phyloP scores from a whole-genome alignment of 345 rosid genomes.

The Boechera divaricarpa region DNA sequence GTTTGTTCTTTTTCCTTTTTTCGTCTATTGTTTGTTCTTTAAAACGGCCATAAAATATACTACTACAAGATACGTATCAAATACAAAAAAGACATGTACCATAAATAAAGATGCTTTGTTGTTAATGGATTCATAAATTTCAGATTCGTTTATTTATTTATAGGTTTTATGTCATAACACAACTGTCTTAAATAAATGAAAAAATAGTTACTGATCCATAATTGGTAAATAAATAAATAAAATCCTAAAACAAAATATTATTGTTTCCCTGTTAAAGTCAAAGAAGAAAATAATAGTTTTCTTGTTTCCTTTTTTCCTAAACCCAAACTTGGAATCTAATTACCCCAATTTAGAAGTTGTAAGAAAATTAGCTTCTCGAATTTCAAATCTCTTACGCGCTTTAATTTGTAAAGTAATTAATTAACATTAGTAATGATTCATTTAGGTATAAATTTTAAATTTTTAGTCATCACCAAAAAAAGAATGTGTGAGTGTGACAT shows the following conservation, averaged over 20 bases:
- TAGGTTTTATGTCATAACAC: neutral
- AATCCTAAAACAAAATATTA: neutral
- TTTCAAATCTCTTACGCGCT: constrained; percentile 8
- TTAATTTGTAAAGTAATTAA: neutral
- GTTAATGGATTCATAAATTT: neutral
- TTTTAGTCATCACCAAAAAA: neutral
- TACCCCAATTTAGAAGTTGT: neutral
- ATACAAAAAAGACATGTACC: constrained; percentile 19
- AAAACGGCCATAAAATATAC: constrained; percentile 8
- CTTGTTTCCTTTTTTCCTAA: constrained; percentile 13
- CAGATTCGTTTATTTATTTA: neutral
- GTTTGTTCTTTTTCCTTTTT: too few species aligned
- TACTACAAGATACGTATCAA: constrained; percentile 18
- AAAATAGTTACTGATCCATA: constrained; percentile 18
- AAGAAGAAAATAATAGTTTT: neutral
- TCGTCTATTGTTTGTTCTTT: neutral
- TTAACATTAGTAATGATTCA: neutral
- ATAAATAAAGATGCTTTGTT: constrained; percentile 14
- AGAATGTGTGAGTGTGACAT: constrained; percentile 41
- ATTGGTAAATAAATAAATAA: constrained; percentile 23
- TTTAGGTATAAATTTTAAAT: neutral
- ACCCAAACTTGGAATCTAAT: constrained; percentile 25
- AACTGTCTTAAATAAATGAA: constrained; percentile 1
- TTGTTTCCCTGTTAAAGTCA: constrained; percentile 14
- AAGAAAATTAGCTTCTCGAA: constrained; percentile 6